Base-by-base conservation (phyloP, 352 stramenopile genomes). In the Phytophthora fragariaefolia region DNA sequence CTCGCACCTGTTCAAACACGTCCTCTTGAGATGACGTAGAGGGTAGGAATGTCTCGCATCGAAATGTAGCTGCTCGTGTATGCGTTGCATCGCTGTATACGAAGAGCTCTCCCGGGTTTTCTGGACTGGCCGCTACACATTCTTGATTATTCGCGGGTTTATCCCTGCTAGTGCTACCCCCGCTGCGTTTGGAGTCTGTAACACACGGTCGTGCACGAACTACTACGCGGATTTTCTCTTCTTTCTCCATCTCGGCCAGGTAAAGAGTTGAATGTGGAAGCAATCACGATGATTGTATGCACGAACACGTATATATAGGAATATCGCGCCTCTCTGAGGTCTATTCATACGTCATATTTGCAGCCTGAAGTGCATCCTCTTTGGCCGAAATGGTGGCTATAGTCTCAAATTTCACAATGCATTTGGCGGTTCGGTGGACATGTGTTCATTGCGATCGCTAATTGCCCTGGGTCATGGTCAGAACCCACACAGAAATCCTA, bases 221-320 rank as follows among this genome's bases (percentile, higher is more conserved):
- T 6, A 76, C 85, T 0, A 93, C 82, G 9, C 74, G 85, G 49
- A 93, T 89, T 45, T 82, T 78, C 62, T 93, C 82, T 51, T 90
- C 80, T 20, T 83, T 79, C 36, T 83, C 73, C 77, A 85, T 85
- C 15, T 28, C 8, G 27, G 0, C 48, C 13, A 13, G 23, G 9
- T 30, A 9, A 18, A 30, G 4, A 9, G 43, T n/a, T 17, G 40
- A 26, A 13, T 47, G 18, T 18, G 10, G 17, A 45, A 6, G 17
- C 13, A n/a, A 17, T 18, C n/a, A 43, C 36, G 38, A 45, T 23
- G 28, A 34, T 34, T 9, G 28, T 34, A 9, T 9, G 5, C 28
- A 9, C 8, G 18, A 17, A 12, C 22, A 32, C 23, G 13, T 51
- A 51, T 32, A 32, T 51, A 20, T 51, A 51, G 45, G 45, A 6